These are phyloP conservation scores for Arthroderma sp. DNA, from an alignment of 2,329 filamentous ascomycete species.

Conservation along the genomic window DNA sequence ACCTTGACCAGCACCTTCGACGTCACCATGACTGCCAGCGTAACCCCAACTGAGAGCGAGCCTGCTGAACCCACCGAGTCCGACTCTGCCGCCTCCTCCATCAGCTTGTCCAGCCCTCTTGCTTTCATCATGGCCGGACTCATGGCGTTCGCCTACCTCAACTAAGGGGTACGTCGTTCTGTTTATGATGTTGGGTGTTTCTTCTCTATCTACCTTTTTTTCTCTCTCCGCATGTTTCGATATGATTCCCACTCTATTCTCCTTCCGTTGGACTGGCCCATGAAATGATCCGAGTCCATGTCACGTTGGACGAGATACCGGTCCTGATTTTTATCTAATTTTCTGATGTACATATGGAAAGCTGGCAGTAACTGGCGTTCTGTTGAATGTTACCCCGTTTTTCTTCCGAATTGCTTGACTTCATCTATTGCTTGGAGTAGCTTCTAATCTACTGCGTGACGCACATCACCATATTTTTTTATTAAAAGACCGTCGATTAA, in stretches of 20 bases:
- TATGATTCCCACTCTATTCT: conserved; percentile 1
- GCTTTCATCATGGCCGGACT: conserved; percentile 21
- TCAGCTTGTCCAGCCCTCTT: conserved; percentile 17
- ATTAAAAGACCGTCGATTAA: background rate
- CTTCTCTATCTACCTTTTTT: background rate
- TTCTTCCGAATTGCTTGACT: background rate
- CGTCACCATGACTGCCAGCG: conserved; percentile 12
- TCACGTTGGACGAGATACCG: background rate
- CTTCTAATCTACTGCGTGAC: background rate
- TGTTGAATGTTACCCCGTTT: background rate
- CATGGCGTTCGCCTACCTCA: conserved; percentile 22
- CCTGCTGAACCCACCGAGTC: conserved; percentile 13
- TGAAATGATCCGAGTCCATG: no score
- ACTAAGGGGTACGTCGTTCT: conserved; percentile 9
- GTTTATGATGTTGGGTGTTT: background rate
- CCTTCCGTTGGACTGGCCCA: background rate
- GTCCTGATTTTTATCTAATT: conserved; percentile 1
- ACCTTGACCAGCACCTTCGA: conserved; percentile 10
- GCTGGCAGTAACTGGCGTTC: background rate
- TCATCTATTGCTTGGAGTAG: background rate
- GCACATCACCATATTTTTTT: background rate
- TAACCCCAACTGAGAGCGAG: conserved; percentile 12
- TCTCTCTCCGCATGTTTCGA: background rate
- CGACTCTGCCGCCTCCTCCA: conserved; percentile 10
- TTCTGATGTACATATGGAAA: background rate